phyloP scores from a whole-genome alignment of 768 basidiomycete genomes.

The Collybia mongolica region DNA sequence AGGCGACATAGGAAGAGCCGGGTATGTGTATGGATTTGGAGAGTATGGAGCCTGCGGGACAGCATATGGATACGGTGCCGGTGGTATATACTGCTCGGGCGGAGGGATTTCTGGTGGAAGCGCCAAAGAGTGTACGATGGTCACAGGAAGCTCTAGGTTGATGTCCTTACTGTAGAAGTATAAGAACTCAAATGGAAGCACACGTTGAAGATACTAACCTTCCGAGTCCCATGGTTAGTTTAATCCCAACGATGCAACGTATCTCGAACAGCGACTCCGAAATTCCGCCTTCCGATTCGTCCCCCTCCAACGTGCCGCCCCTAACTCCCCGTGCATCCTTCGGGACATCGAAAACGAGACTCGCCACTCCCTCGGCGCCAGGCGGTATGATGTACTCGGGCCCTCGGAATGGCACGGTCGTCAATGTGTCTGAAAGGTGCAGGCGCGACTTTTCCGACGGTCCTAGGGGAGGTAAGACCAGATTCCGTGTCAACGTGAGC shows the following conservation, averaged over 20 bases:
- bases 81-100: slow-evolving; percentile 19
- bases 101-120: slow-evolving; percentile 22
- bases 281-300: slow-evolving; percentile 30
- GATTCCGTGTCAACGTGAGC: slow-evolving; percentile 56
- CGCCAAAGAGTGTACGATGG: slow-evolving; percentile 63
- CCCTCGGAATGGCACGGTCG: slow-evolving; percentile 69
- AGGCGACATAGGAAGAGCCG: slow-evolving; percentile 34
- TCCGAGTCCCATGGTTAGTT: slow-evolving; percentile 68
- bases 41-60: slow-evolving; percentile 20
- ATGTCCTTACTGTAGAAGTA: slow-evolving; percentile 62
- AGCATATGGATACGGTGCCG: slow-evolving; percentile 20
- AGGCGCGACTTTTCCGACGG: slow-evolving; percentile 44
- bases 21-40: slow-evolving; percentile 32
- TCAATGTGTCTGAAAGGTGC: slow-evolving; percentile 65
- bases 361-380: slow-evolving; percentile 75
- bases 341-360: slow-evolving; percentile 80
- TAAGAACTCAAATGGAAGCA: not conserved
- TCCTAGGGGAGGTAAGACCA: slow-evolving; percentile 50
- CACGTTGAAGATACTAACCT: slow-evolving; percentile 41
- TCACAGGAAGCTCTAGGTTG: slow-evolving; percentile 59
- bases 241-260: slow-evolving; percentile 58
- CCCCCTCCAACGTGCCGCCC: slow-evolving; percentile 61
- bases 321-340: slow-evolving; percentile 59
- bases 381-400: slow-evolving; percentile 74
- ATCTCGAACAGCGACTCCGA: slow-evolving; percentile 70